Percentiles rank a stretch among this genome's conserved stretches.
These are phyloP conservation scores for Xerocomus minutiporus DNA, from an alignment of 1,284 basidiomycete species.

Conservation along the genomic window DNA sequence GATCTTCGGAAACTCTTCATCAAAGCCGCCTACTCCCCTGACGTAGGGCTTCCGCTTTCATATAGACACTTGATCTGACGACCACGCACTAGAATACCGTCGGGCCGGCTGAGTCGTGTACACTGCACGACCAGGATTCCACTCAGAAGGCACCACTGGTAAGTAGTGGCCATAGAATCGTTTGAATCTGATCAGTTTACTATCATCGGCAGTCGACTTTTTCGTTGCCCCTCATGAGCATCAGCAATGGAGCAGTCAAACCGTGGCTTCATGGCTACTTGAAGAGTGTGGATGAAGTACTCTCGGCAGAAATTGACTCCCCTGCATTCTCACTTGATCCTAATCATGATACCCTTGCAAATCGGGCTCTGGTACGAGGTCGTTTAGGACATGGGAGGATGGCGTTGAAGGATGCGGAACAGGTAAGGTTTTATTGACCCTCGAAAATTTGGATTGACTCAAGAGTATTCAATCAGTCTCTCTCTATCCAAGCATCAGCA, in stretches of 20 bases:
- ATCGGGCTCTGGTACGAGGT: constrained; percentile 11
- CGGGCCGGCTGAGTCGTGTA: constrained; percentile 1
- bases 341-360: constrained; percentile 11
- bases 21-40: background rate
- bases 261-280: constrained; percentile 17
- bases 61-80: background rate
- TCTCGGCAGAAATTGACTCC: constrained; percentile 10
- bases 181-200: background rate
- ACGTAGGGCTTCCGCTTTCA: background rate
- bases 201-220: constrained; percentile 9
- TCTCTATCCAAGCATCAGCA: background rate
- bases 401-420: constrained; percentile 2
- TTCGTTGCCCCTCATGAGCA: constrained; percentile 14
- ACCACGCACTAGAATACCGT: background rate
- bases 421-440: background rate
- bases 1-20: background rate
- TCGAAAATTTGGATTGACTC: too few relatives aligned
- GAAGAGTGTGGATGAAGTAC: constrained; percentile 9
- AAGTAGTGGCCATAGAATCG: background rate
- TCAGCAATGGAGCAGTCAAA: constrained; percentile 16
- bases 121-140: constrained; percentile 6
- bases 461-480: background rate
- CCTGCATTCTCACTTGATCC: background rate
- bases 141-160: constrained; percentile 5
- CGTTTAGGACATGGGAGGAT: background rate